These are phyloP conservation scores for Phialophora macrospora DNA, from an alignment of 2,329 filamentous ascomycete species.

Conservation along the genomic window DNA sequence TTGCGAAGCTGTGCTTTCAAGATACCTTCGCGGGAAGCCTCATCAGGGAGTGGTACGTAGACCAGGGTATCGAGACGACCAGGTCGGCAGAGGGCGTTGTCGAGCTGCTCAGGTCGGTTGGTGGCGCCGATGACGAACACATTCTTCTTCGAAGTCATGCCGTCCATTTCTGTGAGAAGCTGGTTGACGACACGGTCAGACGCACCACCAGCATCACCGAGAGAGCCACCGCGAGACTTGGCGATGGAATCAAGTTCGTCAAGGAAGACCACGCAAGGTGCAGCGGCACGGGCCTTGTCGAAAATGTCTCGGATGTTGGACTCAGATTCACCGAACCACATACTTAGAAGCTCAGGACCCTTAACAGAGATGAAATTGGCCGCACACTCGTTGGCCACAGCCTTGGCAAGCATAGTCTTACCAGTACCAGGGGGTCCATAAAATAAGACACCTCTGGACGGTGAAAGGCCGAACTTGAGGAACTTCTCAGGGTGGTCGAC, in stretches of 20 bases:
- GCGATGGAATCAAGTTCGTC: slow-evolving; percentile 99
- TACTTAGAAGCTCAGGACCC: slow-evolving; percentile 95
- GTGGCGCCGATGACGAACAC: slow-evolving; percentile 99
- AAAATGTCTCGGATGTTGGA: slow-evolving; percentile 99
- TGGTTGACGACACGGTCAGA: slow-evolving; percentile 99
- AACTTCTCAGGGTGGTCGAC: slow-evolving; percentile 99
- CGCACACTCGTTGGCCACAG: slow-evolving; percentile 97
- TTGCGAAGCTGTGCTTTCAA: slow-evolving; percentile 97
- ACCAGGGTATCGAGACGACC: slow-evolving; percentile 98
- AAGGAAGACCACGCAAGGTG: slow-evolving; percentile 97
- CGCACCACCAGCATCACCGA: slow-evolving; percentile 94
- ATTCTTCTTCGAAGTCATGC: slow-evolving; percentile 99
- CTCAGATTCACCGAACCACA: slow-evolving; percentile 99
- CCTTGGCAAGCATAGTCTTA: slow-evolving; percentile 99
- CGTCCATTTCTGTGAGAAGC: slow-evolving; percentile 98
- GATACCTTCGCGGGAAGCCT: slow-evolving; percentile 85
- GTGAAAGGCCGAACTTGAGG: slow-evolving; percentile 99
- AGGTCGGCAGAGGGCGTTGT: slow-evolving; percentile 95
- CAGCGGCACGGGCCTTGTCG: slow-evolving; percentile 97
- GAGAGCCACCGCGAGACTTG: slow-evolving; percentile 96
- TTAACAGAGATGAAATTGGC: slow-evolving; percentile 99
- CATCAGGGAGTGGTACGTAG: slow-evolving; percentile 95
- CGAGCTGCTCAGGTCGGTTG: slow-evolving; percentile 97
- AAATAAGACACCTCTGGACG: slow-evolving; percentile 97
- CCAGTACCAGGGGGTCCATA: slow-evolving; percentile 99